Percentiles rank a stretch among this genome's conserved stretches.
Conservation (phyloP, 257 asterid species). For the Penstemon newberryi region DNA sequence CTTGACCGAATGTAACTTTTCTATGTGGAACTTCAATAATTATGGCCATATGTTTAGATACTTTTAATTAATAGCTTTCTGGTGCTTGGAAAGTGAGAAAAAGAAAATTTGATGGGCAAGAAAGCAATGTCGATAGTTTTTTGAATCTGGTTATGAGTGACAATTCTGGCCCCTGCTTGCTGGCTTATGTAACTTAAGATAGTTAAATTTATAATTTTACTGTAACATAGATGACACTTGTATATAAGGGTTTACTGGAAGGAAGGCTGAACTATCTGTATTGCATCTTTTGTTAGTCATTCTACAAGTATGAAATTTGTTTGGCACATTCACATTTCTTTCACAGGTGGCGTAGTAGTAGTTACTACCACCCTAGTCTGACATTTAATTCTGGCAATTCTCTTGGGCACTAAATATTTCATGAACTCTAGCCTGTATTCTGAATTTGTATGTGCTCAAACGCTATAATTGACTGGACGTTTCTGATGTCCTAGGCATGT, state of each 20-base stretch:
- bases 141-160: not conserved
- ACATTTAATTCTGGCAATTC: not conserved
- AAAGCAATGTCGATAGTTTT: not conserved
- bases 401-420: not conserved
- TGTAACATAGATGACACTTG: not conserved
- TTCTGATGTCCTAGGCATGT: not conserved
- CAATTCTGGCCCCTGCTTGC: not conserved
- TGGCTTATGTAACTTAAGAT: not conserved
- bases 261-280: not conserved
- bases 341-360: not conserved
- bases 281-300: not conserved
- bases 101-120: not conserved
- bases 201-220: not conserved
- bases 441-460: not conserved
- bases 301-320: not conserved
- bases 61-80: not conserved
- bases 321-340: not conserved
- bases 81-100: not conserved
- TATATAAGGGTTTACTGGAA: not conserved
- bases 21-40: not conserved
- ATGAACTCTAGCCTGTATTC: conserved; percentile 5
- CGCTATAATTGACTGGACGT: not conserved
- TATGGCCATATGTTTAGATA: not conserved
- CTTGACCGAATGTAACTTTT: conserved; percentile 16
- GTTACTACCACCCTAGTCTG: not conserved